phyloP scores from a whole-genome alignment of 306 rosid species.

The Purshia tridentata region DNA sequence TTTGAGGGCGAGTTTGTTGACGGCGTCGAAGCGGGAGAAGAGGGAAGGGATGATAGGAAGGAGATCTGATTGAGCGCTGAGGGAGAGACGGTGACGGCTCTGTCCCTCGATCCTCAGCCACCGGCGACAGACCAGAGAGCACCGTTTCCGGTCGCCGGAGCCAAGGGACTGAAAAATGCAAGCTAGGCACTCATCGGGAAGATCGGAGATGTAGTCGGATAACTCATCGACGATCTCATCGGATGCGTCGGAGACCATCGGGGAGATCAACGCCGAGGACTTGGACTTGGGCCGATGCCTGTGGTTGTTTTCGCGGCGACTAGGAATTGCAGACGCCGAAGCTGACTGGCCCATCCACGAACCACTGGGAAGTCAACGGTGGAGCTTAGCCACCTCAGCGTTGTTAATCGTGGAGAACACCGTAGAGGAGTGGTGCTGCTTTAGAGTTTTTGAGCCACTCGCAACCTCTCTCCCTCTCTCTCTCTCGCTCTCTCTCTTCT shows the following conservation, averaged over 20 bases:
- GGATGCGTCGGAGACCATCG: conserved; percentile 34
- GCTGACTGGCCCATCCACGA: conserved; percentile 91
- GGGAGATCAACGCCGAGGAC: conserved; percentile 55
- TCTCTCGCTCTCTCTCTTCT: neutral
- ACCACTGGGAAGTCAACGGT: conserved; percentile 20
- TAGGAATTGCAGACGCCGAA: conserved; percentile 54
- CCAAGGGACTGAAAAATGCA: conserved; percentile 68
- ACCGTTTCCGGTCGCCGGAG: conserved; percentile 73
- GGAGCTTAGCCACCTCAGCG: conserved; percentile 24
- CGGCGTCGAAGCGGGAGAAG: conserved; percentile 85
- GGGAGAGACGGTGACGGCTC: conserved; percentile 87
- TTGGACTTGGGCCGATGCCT: conserved; percentile 46
- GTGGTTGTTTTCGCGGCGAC: conserved; percentile 52
- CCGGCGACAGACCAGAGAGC: conserved; percentile 89
- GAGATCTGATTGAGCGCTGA: conserved; percentile 67
- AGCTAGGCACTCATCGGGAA: conserved; percentile 90
- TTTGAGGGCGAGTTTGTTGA: conserved; percentile 82
- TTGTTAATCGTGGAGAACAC: conserved; percentile 11
- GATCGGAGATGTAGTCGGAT: conserved; percentile 66
- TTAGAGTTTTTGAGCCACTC: neutral
- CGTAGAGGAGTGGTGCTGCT: conserved; percentile 3
- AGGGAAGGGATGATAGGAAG: conserved; percentile 47
- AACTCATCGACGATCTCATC: conserved; percentile 16
- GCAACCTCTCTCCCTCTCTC: neutral
- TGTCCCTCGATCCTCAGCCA: conserved; percentile 90